A percentile compares a stretch with the other conserved stretches of the same genome.
Conservation (phyloP, 352 stramenopile species). For the Phytophthora sojae region DNA sequence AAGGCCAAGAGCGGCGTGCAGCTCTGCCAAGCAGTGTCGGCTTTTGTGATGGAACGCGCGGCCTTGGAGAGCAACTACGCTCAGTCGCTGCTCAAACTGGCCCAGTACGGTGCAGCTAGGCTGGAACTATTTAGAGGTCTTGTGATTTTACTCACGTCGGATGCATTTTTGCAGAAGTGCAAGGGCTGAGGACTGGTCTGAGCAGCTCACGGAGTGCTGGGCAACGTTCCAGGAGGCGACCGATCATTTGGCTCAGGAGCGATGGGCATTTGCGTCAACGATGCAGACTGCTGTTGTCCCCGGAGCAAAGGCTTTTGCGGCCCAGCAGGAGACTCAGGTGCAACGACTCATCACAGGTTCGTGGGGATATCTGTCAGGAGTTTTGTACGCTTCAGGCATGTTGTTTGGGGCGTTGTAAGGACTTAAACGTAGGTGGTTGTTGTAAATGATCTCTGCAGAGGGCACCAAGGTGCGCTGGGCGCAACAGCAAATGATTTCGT, state of each 20-base stretch:
- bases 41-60: slow-evolving; percentile 68
- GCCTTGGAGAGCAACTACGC: slow-evolving; percentile 69
- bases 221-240: slow-evolving; percentile 59
- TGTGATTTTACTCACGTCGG: not conserved
- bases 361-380: not conserved
- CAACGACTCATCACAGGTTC: slow-evolving; percentile 77
- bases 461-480: slow-evolving; percentile 73
- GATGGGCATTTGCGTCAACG: slow-evolving; percentile 63
- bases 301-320: slow-evolving; percentile 70
- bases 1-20: slow-evolving; percentile 83
- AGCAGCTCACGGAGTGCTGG: slow-evolving; percentile 69
- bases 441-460: slow-evolving; percentile 42
- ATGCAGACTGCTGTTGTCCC: slow-evolving; percentile 69
- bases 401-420: not conserved
- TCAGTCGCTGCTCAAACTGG: slow-evolving; percentile 63
- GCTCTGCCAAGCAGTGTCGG: slow-evolving; percentile 74
- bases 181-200: slow-evolving; percentile 76
- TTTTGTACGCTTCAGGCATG: no score
- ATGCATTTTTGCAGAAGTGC: slow-evolving; percentile 40
- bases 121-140: slow-evolving; percentile 1
- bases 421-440: slow-evolving; percentile 15
- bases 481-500: slow-evolving; percentile 65
- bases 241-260: slow-evolving; percentile 59
- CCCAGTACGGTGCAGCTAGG: slow-evolving; percentile 45
- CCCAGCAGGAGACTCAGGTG: slow-evolving; percentile 79